Conservation (phyloP, 495 filamentous ascomycete species). For the Geoglossum glabrum region DNA sequence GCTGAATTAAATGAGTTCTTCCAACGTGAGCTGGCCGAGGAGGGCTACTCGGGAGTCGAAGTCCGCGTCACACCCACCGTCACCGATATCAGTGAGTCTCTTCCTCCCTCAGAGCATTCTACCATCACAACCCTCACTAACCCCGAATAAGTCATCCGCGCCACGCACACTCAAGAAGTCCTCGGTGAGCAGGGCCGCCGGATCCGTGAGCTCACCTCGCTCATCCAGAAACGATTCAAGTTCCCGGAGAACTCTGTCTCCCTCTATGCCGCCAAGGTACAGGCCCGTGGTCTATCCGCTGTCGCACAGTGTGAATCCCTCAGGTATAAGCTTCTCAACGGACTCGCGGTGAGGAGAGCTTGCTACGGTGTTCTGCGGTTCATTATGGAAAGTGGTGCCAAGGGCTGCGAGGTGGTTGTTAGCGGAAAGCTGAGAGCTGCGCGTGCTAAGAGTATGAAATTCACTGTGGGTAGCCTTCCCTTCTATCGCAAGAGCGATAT, state of each 20-base stretch:
- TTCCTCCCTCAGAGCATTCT: not conserved
- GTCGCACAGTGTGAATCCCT: slow-evolving; percentile 99
- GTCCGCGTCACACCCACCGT: slow-evolving; percentile 98
- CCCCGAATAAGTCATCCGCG: slow-evolving; percentile 58
- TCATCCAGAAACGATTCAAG: slow-evolving; percentile 99
- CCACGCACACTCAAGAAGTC: slow-evolving; percentile 99
- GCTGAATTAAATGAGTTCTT: slow-evolving; percentile 99
- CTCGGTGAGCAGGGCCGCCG: slow-evolving; percentile 98
- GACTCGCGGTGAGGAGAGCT: slow-evolving; percentile 86
- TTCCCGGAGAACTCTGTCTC: slow-evolving; percentile 99
- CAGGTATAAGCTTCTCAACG: slow-evolving; percentile 98
- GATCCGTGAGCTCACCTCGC: slow-evolving; percentile 97
- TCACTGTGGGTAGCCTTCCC: slow-evolving; percentile 43
- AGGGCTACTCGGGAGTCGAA: slow-evolving; percentile 98
- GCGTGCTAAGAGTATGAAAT: slow-evolving; percentile 99
- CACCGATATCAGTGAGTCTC: slow-evolving; percentile 78
- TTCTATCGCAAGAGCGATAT: not conserved
- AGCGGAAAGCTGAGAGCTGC: slow-evolving; percentile 96
- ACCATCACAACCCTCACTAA: not conserved
- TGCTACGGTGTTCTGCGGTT: slow-evolving; percentile 99
- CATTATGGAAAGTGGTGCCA: slow-evolving; percentile 98
- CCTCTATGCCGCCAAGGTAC: slow-evolving; percentile 98
- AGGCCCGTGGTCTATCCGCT: slow-evolving; percentile 97
- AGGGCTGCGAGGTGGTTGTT: slow-evolving; percentile 98
- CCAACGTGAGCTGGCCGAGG: slow-evolving; percentile 98